These are phyloP conservation scores for Penicillium cinerascens DNA, from an alignment of 495 filamentous ascomycete genomes.

Conservation along the genomic window DNA sequence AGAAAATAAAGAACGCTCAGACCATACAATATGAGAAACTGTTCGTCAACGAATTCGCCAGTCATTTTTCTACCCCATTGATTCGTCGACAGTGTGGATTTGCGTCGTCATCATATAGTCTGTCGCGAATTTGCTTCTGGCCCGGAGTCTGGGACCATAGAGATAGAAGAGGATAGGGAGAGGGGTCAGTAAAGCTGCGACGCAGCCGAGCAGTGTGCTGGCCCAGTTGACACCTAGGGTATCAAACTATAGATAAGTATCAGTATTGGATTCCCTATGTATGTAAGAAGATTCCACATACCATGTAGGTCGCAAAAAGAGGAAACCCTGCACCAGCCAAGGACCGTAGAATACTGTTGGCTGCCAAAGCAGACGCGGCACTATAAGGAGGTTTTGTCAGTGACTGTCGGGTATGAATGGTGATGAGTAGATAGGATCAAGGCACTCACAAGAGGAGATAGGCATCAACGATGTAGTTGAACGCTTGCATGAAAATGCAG, in stretches of 20 bases:
- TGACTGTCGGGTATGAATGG: not conserved
- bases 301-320: slow-evolving; percentile 73
- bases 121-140: slow-evolving; percentile 59
- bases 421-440: not conserved
- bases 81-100: slow-evolving; percentile 12
- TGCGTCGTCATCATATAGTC: slow-evolving; percentile 15
- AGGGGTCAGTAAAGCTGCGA: slow-evolving; percentile 63
- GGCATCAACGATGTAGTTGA: slow-evolving; percentile 85
- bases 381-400: slow-evolving; percentile 23
- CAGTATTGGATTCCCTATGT: not conserved
- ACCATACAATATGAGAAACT: not conserved
- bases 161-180: slow-evolving; percentile 70
- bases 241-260: slow-evolving; percentile 46
- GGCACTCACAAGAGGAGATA: slow-evolving; percentile 78
- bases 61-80: not conserved
- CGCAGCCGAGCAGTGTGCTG: slow-evolving; percentile 67
- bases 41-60: not conserved
- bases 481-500: slow-evolving; percentile 74
- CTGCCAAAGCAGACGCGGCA: slow-evolving; percentile 80
- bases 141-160: slow-evolving; percentile 61
- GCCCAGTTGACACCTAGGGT: slow-evolving; percentile 74
- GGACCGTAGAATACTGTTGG: slow-evolving; percentile 80
- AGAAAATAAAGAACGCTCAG: not conserved
- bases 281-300: slow-evolving; percentile 37
- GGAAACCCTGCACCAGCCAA: slow-evolving; percentile 73